Conservation (phyloP, 441 rosid species). For the Euphorbia celastroides region DNA sequence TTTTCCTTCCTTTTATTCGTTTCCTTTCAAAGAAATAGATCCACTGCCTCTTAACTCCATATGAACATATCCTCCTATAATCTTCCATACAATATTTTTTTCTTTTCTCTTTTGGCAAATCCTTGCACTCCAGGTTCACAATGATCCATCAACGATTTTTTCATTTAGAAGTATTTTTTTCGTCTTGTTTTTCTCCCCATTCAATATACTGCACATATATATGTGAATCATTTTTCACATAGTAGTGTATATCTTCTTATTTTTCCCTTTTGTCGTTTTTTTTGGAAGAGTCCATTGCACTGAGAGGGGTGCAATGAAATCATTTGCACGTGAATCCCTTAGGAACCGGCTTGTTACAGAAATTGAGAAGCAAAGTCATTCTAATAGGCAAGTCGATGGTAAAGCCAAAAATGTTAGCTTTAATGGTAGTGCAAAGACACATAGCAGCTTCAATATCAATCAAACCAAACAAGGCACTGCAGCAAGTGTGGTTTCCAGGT, state of each 20-base stretch:
- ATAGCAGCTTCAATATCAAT: conserved; percentile 41
- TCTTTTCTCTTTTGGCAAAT: too few species aligned
- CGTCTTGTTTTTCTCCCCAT: too few species aligned
- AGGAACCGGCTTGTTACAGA: background rate
- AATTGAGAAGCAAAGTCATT: conserved; percentile 3
- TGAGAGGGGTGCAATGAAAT: background rate
- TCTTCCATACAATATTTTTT: too few species aligned
- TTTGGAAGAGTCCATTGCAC: background rate
- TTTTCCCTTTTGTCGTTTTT: too few species aligned
- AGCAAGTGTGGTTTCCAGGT: conserved; percentile 46
- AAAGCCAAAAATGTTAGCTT: background rate
- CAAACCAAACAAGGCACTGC: conserved; percentile 29
- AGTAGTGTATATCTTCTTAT: too few species aligned
- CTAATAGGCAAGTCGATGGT: background rate
- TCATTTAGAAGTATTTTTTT: too few species aligned
- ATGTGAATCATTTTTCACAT: background rate
- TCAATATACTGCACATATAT: background rate
- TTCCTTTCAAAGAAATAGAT: too few species aligned
- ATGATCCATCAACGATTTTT: too few species aligned
- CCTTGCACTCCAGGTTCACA: too few species aligned
- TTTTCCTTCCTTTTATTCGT: too few species aligned
- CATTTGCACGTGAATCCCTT: background rate
- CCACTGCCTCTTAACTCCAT: too few species aligned
- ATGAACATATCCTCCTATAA: too few species aligned
- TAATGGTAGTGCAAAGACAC: conserved; percentile 38